Conservation (phyloP, 768 basidiomycete species). For the Steccherinum ochraceum region DNA sequence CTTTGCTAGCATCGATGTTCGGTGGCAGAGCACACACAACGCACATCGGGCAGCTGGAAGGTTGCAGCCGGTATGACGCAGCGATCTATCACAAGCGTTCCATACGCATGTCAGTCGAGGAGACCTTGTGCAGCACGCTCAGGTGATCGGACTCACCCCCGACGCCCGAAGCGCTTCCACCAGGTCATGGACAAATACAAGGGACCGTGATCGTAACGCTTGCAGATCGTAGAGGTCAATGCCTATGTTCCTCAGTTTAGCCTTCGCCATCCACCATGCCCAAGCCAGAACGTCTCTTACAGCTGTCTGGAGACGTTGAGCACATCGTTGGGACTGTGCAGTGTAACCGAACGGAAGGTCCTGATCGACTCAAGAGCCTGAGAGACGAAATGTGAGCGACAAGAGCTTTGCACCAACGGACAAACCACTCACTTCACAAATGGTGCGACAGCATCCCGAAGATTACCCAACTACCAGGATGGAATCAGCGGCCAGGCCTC, state of each 20-base stretch:
- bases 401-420: background rate
- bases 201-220: conserved; percentile 53
- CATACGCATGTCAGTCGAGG: conserved; percentile 1
- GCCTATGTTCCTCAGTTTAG: conserved; percentile 28
- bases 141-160: conserved; percentile 38
- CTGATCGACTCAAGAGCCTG: conserved; percentile 45
- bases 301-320: conserved; percentile 49
- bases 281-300: conserved; percentile 31
- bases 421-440: conserved; percentile 48
- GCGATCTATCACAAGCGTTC: conserved; percentile 37
- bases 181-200: conserved; percentile 60
- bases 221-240: conserved; percentile 66
- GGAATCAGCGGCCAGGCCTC: conserved; percentile 5
- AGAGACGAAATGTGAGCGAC: background rate
- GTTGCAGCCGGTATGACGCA: conserved; percentile 57
- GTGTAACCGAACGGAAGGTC: conserved; percentile 46
- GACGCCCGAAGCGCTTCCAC: conserved; percentile 51
- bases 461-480: conserved; percentile 39
- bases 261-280: background rate
- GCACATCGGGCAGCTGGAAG: conserved; percentile 54
- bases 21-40: conserved; percentile 49
- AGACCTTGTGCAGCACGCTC: background rate
- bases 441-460: conserved; percentile 51
- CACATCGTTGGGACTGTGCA: conserved; percentile 65
- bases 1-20: conserved; percentile 33